Base-by-base conservation (phyloP, 352 stramenopile species). In the Phytopythium aichiense region DNA sequence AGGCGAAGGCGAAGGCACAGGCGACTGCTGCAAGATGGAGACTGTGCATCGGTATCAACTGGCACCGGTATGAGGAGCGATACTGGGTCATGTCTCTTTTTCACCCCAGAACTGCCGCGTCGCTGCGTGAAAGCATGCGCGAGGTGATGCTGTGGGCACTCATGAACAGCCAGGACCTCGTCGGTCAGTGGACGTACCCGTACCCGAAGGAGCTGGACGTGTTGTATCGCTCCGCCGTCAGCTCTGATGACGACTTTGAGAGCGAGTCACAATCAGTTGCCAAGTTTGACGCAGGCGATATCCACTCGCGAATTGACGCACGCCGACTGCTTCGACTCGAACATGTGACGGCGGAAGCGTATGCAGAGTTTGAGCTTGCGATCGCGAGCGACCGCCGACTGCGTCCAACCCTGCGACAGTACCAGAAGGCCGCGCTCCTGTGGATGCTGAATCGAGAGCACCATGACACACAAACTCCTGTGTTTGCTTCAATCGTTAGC, bases 361-460 rank as follows among this genome's bases (percentile, higher is more conserved):
- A 45, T 45, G 38, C 38, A 45, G 38, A 45, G 12, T n/a, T 45
- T n/a, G 38, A 45, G 4, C 9, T 40, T 4, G 3, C 35, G 35
- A 13, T 43, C 23, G 38, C 42, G 25, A 60, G 60, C 18, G 56
- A 25, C 38, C 4, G 20, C 5, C 40, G 2, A 23, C 59, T 94
- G 49, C 57, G 89, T 3, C 86, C 89, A 37, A 89, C 66, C 7
- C 71, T 99, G 15, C 68, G 99, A 4, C 94, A 91, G 22, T 99
- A 99, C 77, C 96, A 99, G 72, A 72, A 93, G 31, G 96, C 98
- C 61, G 95, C 95, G 0, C 73, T 98, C 9, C 92, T 77, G 35
- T 99, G 97, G 97, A 88, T 87, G 79, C 53, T 79, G 11, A 53
- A 45, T 13, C 91, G 98, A 74, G 96, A 99, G 48, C 23, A 6